Evolutionary conservation across 169 alveolate species (phyloP).

Genomic region (Cryptosporidium canis): DNA sequence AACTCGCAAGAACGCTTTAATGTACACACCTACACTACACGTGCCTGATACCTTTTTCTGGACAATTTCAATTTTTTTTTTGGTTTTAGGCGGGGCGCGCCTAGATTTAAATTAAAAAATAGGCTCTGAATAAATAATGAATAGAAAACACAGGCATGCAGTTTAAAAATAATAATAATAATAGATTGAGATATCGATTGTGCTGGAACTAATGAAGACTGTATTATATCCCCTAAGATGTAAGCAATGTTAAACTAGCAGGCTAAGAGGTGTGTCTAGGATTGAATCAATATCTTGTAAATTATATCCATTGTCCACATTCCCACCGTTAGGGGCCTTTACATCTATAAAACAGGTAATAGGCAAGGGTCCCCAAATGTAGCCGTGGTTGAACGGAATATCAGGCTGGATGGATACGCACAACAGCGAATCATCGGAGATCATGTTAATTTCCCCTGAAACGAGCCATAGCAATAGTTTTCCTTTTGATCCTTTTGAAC

Average conservation of each 20-base stretch:
- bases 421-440: constrained; percentile 23
- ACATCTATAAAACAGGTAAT: constrained; percentile 67
- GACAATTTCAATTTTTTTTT: constrained; percentile 8
- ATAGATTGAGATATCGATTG: neutral
- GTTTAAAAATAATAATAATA: neutral
- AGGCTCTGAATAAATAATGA: neutral
- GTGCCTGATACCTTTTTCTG: constrained; percentile 1
- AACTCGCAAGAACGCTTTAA: neutral
- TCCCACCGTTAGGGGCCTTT: neutral
- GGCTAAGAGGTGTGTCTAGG: constrained; percentile 48
- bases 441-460: constrained; percentile 33
- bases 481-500: constrained; percentile 29
- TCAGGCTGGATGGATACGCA: constrained; percentile 66
- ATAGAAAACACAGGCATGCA: neutral
- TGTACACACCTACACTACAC: neutral
- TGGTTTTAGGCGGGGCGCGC: neutral
- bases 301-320: neutral
- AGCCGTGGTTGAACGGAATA: constrained; percentile 47
- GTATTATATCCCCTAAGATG: neutral
- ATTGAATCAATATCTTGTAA: constrained; percentile 49
- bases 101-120: neutral
- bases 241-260: neutral
- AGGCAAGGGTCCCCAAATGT: constrained; percentile 67
- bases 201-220: neutral
- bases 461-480: constrained; percentile 49